Evolutionary conservation across 192 early-diverging fungal genomes (phyloP), one percentile per base, ranked within the genome.

Genomic region (Backusella mclennaniae): DNA sequence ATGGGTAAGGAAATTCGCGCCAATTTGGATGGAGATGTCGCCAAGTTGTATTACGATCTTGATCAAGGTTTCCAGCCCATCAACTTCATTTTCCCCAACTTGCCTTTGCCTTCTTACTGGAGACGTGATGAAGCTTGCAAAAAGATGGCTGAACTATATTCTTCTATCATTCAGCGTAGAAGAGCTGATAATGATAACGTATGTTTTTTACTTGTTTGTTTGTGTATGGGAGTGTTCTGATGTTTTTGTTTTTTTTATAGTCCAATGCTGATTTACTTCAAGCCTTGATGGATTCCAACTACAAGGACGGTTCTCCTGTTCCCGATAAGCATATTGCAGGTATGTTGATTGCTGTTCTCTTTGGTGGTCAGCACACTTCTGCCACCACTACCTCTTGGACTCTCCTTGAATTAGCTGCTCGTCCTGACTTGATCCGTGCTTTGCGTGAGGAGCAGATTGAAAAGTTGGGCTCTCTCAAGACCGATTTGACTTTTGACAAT

Each of bases 361-460:
- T 99, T 91, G 98, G 94, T 39, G 98, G 98, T n/a, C 97, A 98
- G 83, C 98, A 99, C 84, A 98, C 98, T 6, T 90, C 88, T 21
- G 93, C 96, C 19, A 96, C 98, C 49, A 97, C 98, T 23, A 87
- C 91, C 11, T 92, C 95, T 41, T 99, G 98, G 98, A 89, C 96
- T 9, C 78, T 97, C 15, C 88, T 97, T 73, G 91, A 95, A 83
- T 81, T 99, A 70, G 96, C 98, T 35, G 82, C 86, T 23, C 85
- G 89, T 69, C 94, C 95, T 29, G 85, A 94, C 2, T 73, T 96
- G 35, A 74, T 92, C 76, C 86, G 89, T 66, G 88, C 89, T 15
- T 79, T 95, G n/a, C 85, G 92, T 67, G 78, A 86, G 33, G 98
- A 99, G 80, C 92, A 95, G 21, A 87, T 88, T 63, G 71, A 81